Evolutionary conservation across 768 basidiomycete species (phyloP), one percentile per base, ranked within the genome.

Genomic region (Multifurca ochricompacta): DNA sequence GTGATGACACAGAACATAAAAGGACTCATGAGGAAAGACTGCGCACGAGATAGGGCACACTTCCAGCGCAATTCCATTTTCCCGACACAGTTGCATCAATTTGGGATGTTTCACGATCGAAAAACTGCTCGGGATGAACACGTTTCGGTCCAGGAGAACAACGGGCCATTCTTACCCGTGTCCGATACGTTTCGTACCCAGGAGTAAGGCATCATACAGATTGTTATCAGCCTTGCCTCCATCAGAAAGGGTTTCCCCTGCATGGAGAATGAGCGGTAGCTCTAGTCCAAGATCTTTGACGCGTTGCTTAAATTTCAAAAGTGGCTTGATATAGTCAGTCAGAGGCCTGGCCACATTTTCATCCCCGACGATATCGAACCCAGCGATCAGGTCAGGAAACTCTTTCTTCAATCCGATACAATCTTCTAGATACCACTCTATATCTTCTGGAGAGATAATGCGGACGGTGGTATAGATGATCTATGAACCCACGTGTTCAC

Each of bases 11-110:
- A 42, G 28, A 39, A 28, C 44, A 34, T n/a, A 32, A 36, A 54
- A 13, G 56, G 52, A 40, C 40, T 10, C 32, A 43, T 45, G 19
- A 9, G 28, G 39, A 51, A 49, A 52, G n/a, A 54, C 30, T 11
- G 74, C 83, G 53, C 68, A 87, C 85, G 86, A 90, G 56, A 90
- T 87, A 1, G 88, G 87, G 64, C 87, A 89, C 21, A 87, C 76
- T 69, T 90, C 88, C 18, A 89, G 63, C 1, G 81, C 75, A 57
- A 91, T 84, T 4, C 72, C 73, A 48, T 71, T 73, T 59, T 86
- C 77, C 41, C 77, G 73, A 66, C 87, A 88, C 6, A 77, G 75
- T 36, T 83, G 71, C 68, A 90, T 79, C 28, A 90, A 69, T 59
- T 78, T 79, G 1, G 86, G 87, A 64, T 90, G 87, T 63, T 87